Percentiles rank a stretch among this genome's conserved stretches.
Conservation (phyloP, 1,284 basidiomycete species). For the Apiotrichum laibachii region DNA sequence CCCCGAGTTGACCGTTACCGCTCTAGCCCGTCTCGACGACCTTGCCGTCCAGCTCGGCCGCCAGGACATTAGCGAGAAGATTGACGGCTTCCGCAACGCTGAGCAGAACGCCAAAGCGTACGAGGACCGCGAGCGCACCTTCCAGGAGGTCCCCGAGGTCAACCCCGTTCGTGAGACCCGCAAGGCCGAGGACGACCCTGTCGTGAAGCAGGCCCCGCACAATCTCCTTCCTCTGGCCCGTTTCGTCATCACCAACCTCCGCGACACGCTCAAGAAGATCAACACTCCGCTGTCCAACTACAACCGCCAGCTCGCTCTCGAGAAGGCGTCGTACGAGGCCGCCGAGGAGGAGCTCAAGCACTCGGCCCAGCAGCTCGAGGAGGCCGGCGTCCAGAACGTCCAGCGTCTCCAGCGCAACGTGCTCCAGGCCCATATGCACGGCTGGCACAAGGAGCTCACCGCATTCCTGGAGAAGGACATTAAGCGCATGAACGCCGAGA, state of each 20-base stretch:
- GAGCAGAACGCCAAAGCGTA: slow-evolving; percentile 15
- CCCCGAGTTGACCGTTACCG: slow-evolving; percentile 28
- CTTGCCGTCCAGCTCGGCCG: slow-evolving; percentile 24
- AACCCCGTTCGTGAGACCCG: slow-evolving; percentile 30
- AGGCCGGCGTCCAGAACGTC: slow-evolving; percentile 53
- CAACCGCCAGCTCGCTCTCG: slow-evolving; percentile 76
- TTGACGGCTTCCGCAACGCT: slow-evolving; percentile 26
- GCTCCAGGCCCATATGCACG: slow-evolving; percentile 80
- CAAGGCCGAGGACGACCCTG: slow-evolving; percentile 8
- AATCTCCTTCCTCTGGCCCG: slow-evolving; percentile 24
- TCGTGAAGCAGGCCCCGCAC: neutral
- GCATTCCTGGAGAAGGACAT: slow-evolving; percentile 61
- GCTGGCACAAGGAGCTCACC: slow-evolving; percentile 72
- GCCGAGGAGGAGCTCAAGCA: slow-evolving; percentile 70
- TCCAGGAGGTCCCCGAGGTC: slow-evolving; percentile 33
- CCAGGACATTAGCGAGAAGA: slow-evolving; percentile 22
- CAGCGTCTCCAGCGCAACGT: slow-evolving; percentile 57
- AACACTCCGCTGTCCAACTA: slow-evolving; percentile 60
- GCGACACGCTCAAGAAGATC: slow-evolving; percentile 62
- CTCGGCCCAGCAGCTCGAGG: slow-evolving; percentile 62
- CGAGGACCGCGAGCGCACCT: slow-evolving; percentile 19
- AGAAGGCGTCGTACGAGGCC: slow-evolving; percentile 79
- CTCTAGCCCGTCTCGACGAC: slow-evolving; percentile 29
- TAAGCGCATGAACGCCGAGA: slow-evolving; percentile 50
- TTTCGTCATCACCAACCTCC: slow-evolving; percentile 63